Base-by-base conservation (phyloP, 345 rosid genomes). In the Psidium friedrichsthalianum region DNA sequence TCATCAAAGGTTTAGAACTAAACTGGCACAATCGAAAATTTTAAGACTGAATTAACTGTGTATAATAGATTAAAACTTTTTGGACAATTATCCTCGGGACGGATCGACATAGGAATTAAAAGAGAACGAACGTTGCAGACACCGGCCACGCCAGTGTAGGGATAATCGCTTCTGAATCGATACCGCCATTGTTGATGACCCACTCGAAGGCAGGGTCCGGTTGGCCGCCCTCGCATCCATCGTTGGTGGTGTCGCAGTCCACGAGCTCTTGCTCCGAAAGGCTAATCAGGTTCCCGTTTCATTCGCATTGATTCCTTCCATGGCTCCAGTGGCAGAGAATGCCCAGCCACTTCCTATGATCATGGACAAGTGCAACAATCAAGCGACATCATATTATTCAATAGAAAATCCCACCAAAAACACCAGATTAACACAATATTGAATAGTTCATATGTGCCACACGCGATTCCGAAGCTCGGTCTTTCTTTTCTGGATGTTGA, bases 161-260 rank as follows among this genome's bases (percentile, higher is more conserved):
- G 92, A 76, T 94, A 94, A 86, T 91, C 86, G 87, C 54, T 88
- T 92, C 95, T 1, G 91, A 87, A 27, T 91, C 94, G 16, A 94
- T 93, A 2, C 96, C 96, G 5, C 94, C 95, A 21, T 93, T 94
- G 83, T 83, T 85, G n/a, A 92, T 86, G 85, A 93, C 89, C 97
- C 95, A 94, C 83, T 93, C 94, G 85, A 94, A 94, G 20, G 94
- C 97, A 6, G 92, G 93, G 85, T 94, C 95, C 97, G 93, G 90
- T 56, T 92, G 88, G 53, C 95, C 97, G 74, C 97, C 97, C 0
- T 94, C 94, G 74, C 97, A 94, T 2, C 97, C 97, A 6, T 91
- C 8, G 83, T 92, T 92, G 80, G 91, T 91, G 11, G 86, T 84
- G 84, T 94, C 95, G 82, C 97, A 94, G 84, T 91, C 94, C 27